Evolutionary conservation across 1,139 yeast genomes (phyloP).

Genomic region (Hanseniaspora uvarum): DNA sequence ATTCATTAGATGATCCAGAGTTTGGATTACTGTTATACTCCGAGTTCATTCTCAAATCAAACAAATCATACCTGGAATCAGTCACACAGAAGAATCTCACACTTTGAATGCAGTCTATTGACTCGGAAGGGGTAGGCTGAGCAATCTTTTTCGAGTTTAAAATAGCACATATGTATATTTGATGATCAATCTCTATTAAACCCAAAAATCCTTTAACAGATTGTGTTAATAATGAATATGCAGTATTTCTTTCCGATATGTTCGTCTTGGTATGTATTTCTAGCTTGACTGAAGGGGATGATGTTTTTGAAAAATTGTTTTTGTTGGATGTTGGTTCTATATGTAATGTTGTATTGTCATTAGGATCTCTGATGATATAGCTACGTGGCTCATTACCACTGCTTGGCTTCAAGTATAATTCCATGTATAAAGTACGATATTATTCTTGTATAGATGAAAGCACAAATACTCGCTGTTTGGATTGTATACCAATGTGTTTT

Average conservation of each 20-base stretch:
- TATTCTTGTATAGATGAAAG: neutral
- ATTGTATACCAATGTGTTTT: neutral
- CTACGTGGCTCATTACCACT: neutral
- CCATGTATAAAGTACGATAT: neutral
- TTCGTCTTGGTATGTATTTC: constrained; percentile 9
- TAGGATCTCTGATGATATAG: constrained; percentile 14
- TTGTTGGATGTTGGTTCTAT: constrained; percentile 1
- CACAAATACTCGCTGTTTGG: too few relatives aligned
- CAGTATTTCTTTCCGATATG: constrained; percentile 7
- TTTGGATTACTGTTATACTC: constrained; percentile 28
- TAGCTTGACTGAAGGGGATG: neutral
- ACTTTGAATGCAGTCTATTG: constrained; percentile 66
- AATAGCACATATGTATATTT: constrained; percentile 68
- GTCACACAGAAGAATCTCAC: constrained; percentile 80
- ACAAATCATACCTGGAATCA: constrained; percentile 67
- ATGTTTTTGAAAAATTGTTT: neutral
- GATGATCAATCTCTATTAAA: constrained; percentile 54
- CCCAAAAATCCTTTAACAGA: constrained; percentile 73
- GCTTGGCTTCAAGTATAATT: constrained; percentile 9
- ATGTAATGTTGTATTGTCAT: constrained; percentile 15
- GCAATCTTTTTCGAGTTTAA: constrained; percentile 75
- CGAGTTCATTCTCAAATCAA: constrained; percentile 42
- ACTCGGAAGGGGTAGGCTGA: constrained; percentile 64
- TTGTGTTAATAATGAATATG: neutral
- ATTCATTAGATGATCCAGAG: constrained; percentile 18